phyloP scores from a whole-genome alignment of 1,139 yeast species.

The Pichia inconspicua region DNA sequence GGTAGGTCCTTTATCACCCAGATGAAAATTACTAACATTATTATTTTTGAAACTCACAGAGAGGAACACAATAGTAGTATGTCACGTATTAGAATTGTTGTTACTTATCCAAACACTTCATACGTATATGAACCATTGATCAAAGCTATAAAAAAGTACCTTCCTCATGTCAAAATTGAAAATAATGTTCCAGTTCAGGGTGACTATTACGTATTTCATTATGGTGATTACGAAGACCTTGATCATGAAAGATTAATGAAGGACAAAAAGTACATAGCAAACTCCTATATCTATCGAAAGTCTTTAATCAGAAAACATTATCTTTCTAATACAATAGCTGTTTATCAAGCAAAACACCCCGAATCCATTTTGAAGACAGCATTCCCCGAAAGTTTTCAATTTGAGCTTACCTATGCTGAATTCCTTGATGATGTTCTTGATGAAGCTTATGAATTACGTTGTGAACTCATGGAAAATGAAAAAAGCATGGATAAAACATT shows the following conservation, averaged over 20 bases:
- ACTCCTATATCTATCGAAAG: slow-evolving; percentile 79
- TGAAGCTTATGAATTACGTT: slow-evolving; percentile 81
- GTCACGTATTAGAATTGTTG: slow-evolving; percentile 5
- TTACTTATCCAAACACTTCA: slow-evolving; percentile 30
- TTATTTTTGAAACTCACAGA: background rate
- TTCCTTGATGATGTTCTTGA: slow-evolving; percentile 89
- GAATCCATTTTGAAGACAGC: slow-evolving; percentile 49
- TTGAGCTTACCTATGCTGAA: slow-evolving; percentile 95
- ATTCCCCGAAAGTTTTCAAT: slow-evolving; percentile 66
- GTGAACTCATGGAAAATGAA: slow-evolving; percentile 58
- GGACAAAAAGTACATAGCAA: slow-evolving; percentile 48
- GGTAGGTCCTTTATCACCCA: background rate
- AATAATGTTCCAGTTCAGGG: slow-evolving; percentile 14
- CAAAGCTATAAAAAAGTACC: slow-evolving; percentile 28
- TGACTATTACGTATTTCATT: slow-evolving; percentile 48
- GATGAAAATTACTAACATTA: background rate
- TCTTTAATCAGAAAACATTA: slow-evolving; percentile 87
- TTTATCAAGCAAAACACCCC: slow-evolving; percentile 70
- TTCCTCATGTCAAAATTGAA: slow-evolving; percentile 19
- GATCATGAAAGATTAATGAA: slow-evolving; percentile 55
- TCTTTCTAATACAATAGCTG: slow-evolving; percentile 69
- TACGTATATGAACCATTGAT: slow-evolving; percentile 53
- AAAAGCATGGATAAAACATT: slow-evolving; percentile 40
- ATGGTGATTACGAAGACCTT: slow-evolving; percentile 84
- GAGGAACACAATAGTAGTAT: background rate